Conservation (phyloP, 495 filamentous ascomycete genomes). For the Penicillium robsamsonii region DNA sequence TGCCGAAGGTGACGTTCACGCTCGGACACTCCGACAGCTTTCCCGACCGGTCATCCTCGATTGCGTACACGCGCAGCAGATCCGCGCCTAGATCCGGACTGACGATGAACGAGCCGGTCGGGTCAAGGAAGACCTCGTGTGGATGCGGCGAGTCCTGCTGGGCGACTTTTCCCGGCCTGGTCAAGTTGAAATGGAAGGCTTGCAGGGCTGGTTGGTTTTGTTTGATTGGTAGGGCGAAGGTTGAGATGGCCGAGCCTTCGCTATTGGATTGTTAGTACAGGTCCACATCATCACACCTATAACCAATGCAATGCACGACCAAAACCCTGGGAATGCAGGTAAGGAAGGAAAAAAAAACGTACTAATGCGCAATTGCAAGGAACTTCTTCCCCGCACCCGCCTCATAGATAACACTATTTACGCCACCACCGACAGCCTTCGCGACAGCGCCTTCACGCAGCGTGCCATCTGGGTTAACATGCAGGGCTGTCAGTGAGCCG, state of each 20-base stretch:
- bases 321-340: background rate
- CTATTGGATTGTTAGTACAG: slow-evolving; percentile 24
- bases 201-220: slow-evolving; percentile 33
- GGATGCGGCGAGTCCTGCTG: slow-evolving; percentile 69
- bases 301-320: background rate
- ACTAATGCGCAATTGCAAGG: slow-evolving; percentile 49
- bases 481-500: slow-evolving; percentile 32
- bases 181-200: slow-evolving; percentile 51
- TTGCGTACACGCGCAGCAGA: slow-evolving; percentile 60
- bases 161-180: slow-evolving; percentile 46
- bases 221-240: slow-evolving; percentile 34
- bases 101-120: slow-evolving; percentile 61
- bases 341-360: slow-evolving; percentile 15
- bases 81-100: slow-evolving; percentile 73
- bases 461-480: slow-evolving; percentile 20
- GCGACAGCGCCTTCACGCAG: slow-evolving; percentile 29
- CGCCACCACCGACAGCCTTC: slow-evolving; percentile 34
- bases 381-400: slow-evolving; percentile 30
- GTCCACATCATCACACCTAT: background rate
- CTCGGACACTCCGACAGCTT: slow-evolving; percentile 25
- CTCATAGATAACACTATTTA: slow-evolving; percentile 40
- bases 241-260: slow-evolving; percentile 36
- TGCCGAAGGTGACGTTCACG: slow-evolving; percentile 44
- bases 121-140: slow-evolving; percentile 68
- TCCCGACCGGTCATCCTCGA: slow-evolving; percentile 46